A percentile compares a stretch with the other conserved stretches of the same genome.
These are phyloP conservation scores for Linnemannia zychae DNA, from an alignment of 192 early-diverging fungal genomes.

Conservation along the genomic window DNA sequence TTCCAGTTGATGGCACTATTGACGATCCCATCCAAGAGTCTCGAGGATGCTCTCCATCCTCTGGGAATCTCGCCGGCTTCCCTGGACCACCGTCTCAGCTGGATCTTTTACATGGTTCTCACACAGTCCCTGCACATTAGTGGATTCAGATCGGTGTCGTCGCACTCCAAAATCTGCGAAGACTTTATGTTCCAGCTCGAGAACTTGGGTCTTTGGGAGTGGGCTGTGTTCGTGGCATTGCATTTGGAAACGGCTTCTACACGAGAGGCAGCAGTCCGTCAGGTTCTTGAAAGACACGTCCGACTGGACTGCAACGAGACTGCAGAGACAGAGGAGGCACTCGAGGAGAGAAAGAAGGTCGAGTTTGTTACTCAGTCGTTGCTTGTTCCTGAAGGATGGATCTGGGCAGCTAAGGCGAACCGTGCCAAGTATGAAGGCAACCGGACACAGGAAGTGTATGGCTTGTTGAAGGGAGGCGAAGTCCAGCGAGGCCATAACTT, in stretches of 20 bases:
- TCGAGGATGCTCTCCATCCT: slow-evolving; percentile 74
- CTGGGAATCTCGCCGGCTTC: slow-evolving; percentile 66
- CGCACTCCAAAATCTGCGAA: slow-evolving; percentile 67
- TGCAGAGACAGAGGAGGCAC: slow-evolving; percentile 9
- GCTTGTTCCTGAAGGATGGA: slow-evolving; percentile 73
- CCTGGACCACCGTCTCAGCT: slow-evolving; percentile 78
- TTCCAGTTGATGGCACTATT: slow-evolving; percentile 83
- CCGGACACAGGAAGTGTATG: slow-evolving; percentile 45
- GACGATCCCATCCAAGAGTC: slow-evolving; percentile 58
- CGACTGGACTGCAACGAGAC: not conserved
- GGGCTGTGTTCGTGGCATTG: slow-evolving; percentile 84
- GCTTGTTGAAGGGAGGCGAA: slow-evolving; percentile 63
- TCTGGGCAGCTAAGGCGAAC: slow-evolving; percentile 53
- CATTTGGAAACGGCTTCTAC: slow-evolving; percentile 67
- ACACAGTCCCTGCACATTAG: slow-evolving; percentile 21
- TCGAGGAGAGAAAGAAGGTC: slow-evolving; percentile 17
- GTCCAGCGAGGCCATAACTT: slow-evolving; percentile 62
- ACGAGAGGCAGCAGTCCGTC: slow-evolving; percentile 63
- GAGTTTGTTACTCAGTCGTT: slow-evolving; percentile 73
- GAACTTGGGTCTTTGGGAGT: slow-evolving; percentile 82
- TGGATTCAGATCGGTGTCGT: slow-evolving; percentile 25
- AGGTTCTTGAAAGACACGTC: slow-evolving; percentile 29
- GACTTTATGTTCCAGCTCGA: slow-evolving; percentile 81
- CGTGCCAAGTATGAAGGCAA: slow-evolving; percentile 66
- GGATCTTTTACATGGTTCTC: slow-evolving; percentile 68